These are phyloP conservation scores for Colletotrichum lentis DNA, from an alignment of 2,329 filamentous ascomycete genomes.

Conservation along the genomic window DNA sequence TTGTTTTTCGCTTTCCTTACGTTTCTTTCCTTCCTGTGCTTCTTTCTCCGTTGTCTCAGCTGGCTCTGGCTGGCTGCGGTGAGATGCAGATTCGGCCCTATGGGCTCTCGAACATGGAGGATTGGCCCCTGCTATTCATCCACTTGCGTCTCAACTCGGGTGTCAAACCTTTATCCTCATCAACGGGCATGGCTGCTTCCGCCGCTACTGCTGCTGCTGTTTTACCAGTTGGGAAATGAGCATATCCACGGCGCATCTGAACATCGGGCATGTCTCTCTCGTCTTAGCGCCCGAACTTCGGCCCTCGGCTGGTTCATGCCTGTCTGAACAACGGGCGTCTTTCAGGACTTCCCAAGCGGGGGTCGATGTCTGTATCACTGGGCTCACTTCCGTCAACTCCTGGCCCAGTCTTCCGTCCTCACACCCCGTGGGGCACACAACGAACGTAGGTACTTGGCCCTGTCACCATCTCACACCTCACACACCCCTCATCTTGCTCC, in stretches of 20 bases:
- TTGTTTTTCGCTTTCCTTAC: not conserved
- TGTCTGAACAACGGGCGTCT: conserved; percentile 21
- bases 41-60: conserved; percentile 27
- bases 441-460: no score
- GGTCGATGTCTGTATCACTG: not conserved
- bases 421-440: conserved; percentile 9
- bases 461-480: conserved; percentile 18
- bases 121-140: not conserved
- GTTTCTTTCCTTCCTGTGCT: not conserved
- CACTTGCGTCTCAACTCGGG: not conserved
- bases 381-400: not conserved
- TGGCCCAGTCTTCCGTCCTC: no score
- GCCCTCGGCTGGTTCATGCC: conserved; percentile 25
- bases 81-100: conserved; percentile 4
- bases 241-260: conserved; percentile 10
- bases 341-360: not conserved
- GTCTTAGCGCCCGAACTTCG: conserved; percentile 27
- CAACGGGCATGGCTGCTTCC: conserved; percentile 20
- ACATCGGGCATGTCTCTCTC: conserved; percentile 23
- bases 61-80: not conserved
- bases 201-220: not conserved
- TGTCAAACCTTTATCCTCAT: conserved; percentile 15
- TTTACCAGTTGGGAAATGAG: not conserved
- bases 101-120: not conserved
- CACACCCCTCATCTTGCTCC: conserved; percentile 17